Evolutionary conservation across 148 eudicot species (phyloP).

Genomic region (Heliamphora exappendiculata): DNA sequence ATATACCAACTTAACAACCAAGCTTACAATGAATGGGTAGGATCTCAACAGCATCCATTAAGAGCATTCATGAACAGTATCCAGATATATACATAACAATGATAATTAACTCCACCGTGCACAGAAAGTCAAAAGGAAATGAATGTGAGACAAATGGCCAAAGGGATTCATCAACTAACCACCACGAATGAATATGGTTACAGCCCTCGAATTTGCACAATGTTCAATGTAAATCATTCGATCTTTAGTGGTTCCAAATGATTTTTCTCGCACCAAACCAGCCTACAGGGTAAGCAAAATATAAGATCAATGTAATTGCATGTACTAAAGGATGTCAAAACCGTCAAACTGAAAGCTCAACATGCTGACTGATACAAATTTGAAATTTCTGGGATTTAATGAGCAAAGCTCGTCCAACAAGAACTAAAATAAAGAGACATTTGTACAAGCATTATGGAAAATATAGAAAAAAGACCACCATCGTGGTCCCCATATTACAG

Average conservation of each 20-base stretch:
- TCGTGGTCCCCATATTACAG: not conserved
- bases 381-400: not conserved
- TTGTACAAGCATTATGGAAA: not conserved
- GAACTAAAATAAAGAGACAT: not conserved
- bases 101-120: not conserved
- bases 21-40: not conserved
- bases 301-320: not conserved
- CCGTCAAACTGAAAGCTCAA: not conserved
- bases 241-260: constrained; percentile 94
- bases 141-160: not conserved
- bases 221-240: constrained; percentile 92
- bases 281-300: constrained; percentile 42
- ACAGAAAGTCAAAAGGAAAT: not conserved
- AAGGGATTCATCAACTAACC: constrained; percentile 35
- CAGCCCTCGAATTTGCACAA: constrained; percentile 96
- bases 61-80: not conserved
- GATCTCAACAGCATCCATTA: not conserved
- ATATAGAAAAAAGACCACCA: not conserved
- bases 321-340: not conserved
- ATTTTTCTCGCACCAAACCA: constrained; percentile 93
- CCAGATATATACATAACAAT: not conserved
- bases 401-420: not conserved
- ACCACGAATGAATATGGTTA: constrained; percentile 92
- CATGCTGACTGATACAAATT: not conserved
- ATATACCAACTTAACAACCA: not conserved